Base-by-base conservation (phyloP, 2,329 filamentous ascomycete species). In the Trichoderma harzianum region DNA sequence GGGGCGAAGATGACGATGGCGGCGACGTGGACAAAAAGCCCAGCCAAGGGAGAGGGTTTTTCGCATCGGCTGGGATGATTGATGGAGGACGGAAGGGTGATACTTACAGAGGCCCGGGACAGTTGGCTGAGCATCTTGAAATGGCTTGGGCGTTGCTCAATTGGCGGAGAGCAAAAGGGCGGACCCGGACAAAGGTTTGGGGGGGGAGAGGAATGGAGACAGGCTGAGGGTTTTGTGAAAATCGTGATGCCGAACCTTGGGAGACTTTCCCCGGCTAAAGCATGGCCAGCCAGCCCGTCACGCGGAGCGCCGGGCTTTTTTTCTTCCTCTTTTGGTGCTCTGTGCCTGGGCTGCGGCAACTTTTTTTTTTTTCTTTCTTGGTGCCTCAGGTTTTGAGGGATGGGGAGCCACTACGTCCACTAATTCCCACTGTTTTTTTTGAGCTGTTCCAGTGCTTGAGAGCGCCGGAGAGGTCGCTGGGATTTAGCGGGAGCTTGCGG, bases 81-180 rank as follows among this genome's bases (percentile, higher is more conserved):
- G 53, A 58, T 39, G 21, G 51, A 21, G 21, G 3, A 21, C 30
- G 32, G 34, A 30, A 70, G 21, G 16, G 3, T 32, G 43, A 68
- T n/a, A 84, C 87, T 77, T 85, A 90, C 88, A 82, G 87, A 85
- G 80, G 82, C 83, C 83, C 87, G 83, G 79, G 85, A 84, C 74
- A 88, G 80, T 81, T 87, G 85, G 78, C 80, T 81, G 82, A 89
- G 83, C 87, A 89, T 89, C 78, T 82, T 80, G 79, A 76, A 39
- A 34, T 55, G 69, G 43, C 34, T 75, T 77, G 78, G 80, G 80
- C 76, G 81, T 82, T 84, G 84, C 83, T 86, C 84, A 84, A 86
- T 85, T 72, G 69, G 64, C 43, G 60, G 68, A 32, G 64, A 39
- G 47, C 24, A 28, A 51, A 55, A 66, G 57, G 67, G 18, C 53